Evolutionary conservation across 2,329 filamentous ascomycete genomes (phyloP).

Genomic region (Aspergillus sp.): DNA sequence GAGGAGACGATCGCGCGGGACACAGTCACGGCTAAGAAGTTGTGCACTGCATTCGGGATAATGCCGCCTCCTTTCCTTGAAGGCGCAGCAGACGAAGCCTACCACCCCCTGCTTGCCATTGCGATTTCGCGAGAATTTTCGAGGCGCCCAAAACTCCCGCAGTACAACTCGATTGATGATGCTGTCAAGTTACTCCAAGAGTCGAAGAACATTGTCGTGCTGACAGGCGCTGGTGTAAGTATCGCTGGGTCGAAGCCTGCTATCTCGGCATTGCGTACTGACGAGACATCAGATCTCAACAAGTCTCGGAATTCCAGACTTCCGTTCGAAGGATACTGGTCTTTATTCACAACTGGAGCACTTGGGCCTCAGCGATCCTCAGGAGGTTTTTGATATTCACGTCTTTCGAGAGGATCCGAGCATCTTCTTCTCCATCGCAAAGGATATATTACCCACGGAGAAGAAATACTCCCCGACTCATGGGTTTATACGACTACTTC

Average conservation of each 20-base stretch:
- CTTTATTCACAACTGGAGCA: slow-evolving; percentile 83
- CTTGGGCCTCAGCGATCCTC: slow-evolving; percentile 76
- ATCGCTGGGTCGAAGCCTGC: background rate
- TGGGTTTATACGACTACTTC: slow-evolving; percentile 84
- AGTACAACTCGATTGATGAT: slow-evolving; percentile 85
- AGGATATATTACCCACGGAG: slow-evolving; percentile 80
- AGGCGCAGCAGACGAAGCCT: slow-evolving; percentile 68
- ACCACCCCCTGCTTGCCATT: slow-evolving; percentile 70
- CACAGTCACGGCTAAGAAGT: slow-evolving; percentile 72
- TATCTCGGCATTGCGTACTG: slow-evolving; percentile 1
- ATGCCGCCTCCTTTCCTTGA: slow-evolving; percentile 71
- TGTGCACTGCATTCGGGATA: slow-evolving; percentile 83
- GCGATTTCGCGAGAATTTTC: slow-evolving; percentile 77
- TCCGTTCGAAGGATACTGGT: slow-evolving; percentile 87
- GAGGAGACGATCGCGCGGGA: slow-evolving; percentile 67
- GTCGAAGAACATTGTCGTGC: slow-evolving; percentile 81
- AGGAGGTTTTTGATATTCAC: slow-evolving; percentile 91
- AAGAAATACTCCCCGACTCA: slow-evolving; percentile 87
- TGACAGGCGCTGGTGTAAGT: slow-evolving; percentile 79
- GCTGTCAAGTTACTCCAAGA: slow-evolving; percentile 72
- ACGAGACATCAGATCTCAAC: slow-evolving; percentile 68
- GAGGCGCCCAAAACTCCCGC: slow-evolving; percentile 73
- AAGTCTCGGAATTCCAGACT: slow-evolving; percentile 93
- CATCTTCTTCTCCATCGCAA: slow-evolving; percentile 88
- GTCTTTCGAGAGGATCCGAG: slow-evolving; percentile 82